Percentiles rank a stretch among this genome's conserved stretches.
Conservation (phyloP, 1,284 basidiomycete genomes). For the Cutaneotrichosporon spelunceum region DNA sequence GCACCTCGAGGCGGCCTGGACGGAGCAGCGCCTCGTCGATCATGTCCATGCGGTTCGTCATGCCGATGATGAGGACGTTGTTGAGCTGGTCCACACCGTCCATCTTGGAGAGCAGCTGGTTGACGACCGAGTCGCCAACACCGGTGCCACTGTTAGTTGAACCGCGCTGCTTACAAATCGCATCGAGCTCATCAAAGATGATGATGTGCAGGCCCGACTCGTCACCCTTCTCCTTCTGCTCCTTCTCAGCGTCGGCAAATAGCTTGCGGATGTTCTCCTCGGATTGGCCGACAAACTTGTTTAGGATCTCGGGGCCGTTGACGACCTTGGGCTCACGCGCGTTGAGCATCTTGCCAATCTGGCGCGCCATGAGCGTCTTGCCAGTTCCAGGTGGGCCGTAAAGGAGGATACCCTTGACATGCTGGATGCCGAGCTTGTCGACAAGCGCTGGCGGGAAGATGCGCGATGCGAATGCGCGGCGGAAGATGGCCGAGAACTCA, state of each 20-base stretch:
- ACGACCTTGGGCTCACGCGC: conserved; percentile 98
- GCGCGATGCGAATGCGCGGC: conserved; percentile 95
- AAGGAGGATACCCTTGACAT: conserved; percentile 96
- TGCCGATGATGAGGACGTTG: conserved; percentile 99
- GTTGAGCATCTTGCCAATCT: conserved; percentile 99
- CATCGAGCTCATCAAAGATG: conserved; percentile 96
- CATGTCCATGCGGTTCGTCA: conserved; percentile 99
- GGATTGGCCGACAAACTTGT: conserved; percentile 96
- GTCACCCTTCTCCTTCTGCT: conserved; percentile 99
- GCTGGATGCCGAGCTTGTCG: conserved; percentile 96
- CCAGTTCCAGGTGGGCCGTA: conserved; percentile 97
- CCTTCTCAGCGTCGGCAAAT: conserved; percentile 95
- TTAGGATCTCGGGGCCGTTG: conserved; percentile 91
- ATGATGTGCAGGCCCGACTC: conserved; percentile 98
- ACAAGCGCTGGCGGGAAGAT: conserved; percentile 96
- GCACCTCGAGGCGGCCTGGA: conserved; percentile 98
- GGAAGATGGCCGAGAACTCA: conserved; percentile 96
- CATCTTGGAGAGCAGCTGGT: conserved; percentile 99
- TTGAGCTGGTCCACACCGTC: conserved; percentile 99
- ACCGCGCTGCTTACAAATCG: conserved; percentile 97
- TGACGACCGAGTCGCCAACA: conserved; percentile 97
- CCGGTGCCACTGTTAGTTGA: conserved; percentile 84
- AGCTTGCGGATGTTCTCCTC: conserved; percentile 99
- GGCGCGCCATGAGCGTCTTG: conserved; percentile 96
- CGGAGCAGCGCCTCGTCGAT: conserved; percentile 97